Base-by-base conservation (phyloP, 805 yeast species). In the Metschnikowia peoriensis region DNA sequence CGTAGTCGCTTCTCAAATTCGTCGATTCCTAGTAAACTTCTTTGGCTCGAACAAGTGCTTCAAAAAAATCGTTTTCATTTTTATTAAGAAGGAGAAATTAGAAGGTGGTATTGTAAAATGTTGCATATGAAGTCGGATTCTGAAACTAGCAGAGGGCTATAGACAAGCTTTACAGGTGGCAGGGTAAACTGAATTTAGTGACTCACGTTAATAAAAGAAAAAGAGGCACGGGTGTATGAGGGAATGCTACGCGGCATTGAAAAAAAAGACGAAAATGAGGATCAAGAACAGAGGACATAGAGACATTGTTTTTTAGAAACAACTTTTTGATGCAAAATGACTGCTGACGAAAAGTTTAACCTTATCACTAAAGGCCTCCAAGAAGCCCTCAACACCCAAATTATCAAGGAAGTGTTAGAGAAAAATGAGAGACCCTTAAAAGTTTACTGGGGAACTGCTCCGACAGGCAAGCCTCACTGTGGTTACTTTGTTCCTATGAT, bases 371-470 rank as follows among this genome's bases (percentile, higher is more conserved):
- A 86, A 67, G 85, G 86, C 66, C 81, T 94, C 54, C 98, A 94
- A 71, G 99, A 94, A 76, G 93, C 88, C 48, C 80, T 94, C 54
- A 90, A 93, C 69, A 86, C 83, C 39, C 92, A 88, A 70, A 89
- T 91, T 71, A 89, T 93, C 71, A 88, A 88, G 66, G 81, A 90
- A 66, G 83, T 90, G 35, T 76, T 92, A 55, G 94, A 88, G 66
- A 85, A 81, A 50, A 87, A 89, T 65, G 83, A 89, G 63, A 84
- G 96, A 63, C 89, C 94, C 12, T 71, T 96, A 60, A 88, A 84
- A 65, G 73, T 94, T 65, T 94, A 94, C 83, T 94, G 97, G 98
- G 99, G 99, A 61, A 92, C 98, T 17, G 99, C 99, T 7, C 98
- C 99, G 55, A 94, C 99, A 5, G 99, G 99, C 49, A 89, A 83